Evolutionary conservation across 2,329 filamentous ascomycete species (phyloP).

Genomic region (Verticillium tricorpus): DNA sequence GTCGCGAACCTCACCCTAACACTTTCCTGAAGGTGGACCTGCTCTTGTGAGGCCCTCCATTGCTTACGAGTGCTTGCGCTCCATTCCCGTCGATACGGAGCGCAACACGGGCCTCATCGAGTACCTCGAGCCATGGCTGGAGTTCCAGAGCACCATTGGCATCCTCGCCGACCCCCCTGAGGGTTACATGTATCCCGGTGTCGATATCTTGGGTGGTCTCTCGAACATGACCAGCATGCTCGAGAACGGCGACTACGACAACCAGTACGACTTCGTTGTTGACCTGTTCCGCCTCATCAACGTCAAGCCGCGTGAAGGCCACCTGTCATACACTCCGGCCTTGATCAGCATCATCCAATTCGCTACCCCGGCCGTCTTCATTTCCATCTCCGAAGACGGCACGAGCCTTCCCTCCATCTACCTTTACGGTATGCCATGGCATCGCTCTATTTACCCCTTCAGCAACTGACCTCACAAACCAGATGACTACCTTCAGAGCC

Average conservation of each 20-base stretch:
- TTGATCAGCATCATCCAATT: conserved; percentile 7
- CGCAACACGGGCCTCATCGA: conserved; percentile 10
- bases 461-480: background rate
- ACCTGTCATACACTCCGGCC: conserved; percentile 9
- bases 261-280: conserved; percentile 12
- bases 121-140: conserved; percentile 13
- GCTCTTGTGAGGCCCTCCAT: conserved; percentile 11
- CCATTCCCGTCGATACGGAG: conserved; percentile 11
- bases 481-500: conserved; percentile 10
- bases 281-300: conserved; percentile 14
- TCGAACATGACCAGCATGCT: conserved; percentile 13
- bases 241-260: conserved; percentile 7
- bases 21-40: background rate
- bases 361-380: conserved; percentile 7
- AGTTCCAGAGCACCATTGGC: conserved; percentile 16
- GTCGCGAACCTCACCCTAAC: background rate
- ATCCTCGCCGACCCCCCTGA: conserved; percentile 13
- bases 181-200: conserved; percentile 15
- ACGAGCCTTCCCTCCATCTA: conserved; percentile 9
- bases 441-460: background rate
- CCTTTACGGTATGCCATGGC: conserved; percentile 2
- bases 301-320: conserved; percentile 11
- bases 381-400: conserved; percentile 15
- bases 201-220: conserved; percentile 16
- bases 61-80: conserved; percentile 14